Conservation (phyloP, 495 filamentous ascomycete species). For the Hypoxylon crocopeplum region DNA sequence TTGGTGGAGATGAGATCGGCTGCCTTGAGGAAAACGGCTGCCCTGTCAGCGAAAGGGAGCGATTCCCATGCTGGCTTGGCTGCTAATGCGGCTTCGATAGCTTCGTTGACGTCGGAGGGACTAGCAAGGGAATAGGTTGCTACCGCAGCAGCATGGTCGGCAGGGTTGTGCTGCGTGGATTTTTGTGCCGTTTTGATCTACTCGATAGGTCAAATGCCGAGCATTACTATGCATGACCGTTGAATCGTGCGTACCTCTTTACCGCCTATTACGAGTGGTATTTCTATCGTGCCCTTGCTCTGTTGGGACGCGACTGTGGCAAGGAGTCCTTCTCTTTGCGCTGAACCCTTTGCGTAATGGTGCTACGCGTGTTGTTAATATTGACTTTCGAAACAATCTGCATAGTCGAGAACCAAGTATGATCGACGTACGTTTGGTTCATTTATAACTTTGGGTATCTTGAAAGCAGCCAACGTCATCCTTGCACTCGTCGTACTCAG, state of each 20-base stretch:
- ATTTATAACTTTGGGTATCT: slow-evolving; percentile 84
- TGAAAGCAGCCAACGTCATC: slow-evolving; percentile 74
- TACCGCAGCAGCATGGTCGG: slow-evolving; percentile 71
- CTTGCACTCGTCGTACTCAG: slow-evolving; percentile 29
- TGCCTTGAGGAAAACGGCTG: slow-evolving; percentile 93
- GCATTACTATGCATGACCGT: background rate
- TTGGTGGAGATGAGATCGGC: slow-evolving; percentile 87
- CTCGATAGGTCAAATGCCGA: background rate
- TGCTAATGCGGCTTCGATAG: slow-evolving; percentile 80
- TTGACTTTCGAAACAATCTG: background rate
- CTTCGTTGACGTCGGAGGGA: slow-evolving; percentile 70
- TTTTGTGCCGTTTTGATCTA: slow-evolving; percentile 61
- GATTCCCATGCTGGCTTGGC: slow-evolving; percentile 84
- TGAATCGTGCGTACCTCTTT: slow-evolving; percentile 64
- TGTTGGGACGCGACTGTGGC: slow-evolving; percentile 69
- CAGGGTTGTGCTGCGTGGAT: slow-evolving; percentile 73
- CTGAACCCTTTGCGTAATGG: slow-evolving; percentile 82
- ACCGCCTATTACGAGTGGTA: slow-evolving; percentile 81
- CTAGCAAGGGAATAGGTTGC: slow-evolving; percentile 82
- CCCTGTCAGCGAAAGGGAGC: slow-evolving; percentile 84
- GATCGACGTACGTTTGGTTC: slow-evolving; percentile 84
- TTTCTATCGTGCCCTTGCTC: slow-evolving; percentile 65
- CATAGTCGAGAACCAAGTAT: background rate
- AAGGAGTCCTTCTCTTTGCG: slow-evolving; percentile 75
- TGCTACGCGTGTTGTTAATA: slow-evolving; percentile 62